Evolutionary conservation across 495 filamentous ascomycete species (phyloP), one percentile per base, ranked within the genome.

Genomic region (Hypoxylon crocopeplum): DNA sequence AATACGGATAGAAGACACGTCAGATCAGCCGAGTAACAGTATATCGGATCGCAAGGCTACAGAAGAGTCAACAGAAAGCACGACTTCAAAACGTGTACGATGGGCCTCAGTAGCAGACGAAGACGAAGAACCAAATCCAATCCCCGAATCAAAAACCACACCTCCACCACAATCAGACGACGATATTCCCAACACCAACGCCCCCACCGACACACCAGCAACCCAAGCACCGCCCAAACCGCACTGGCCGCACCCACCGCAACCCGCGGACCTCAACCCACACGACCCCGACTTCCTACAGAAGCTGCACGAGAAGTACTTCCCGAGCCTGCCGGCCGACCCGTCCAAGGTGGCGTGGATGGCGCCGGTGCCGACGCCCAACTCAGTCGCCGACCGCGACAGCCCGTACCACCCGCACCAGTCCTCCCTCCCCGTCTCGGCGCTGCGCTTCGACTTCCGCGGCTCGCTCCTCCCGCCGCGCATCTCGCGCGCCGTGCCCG

Each of bases 261-360:
- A 62, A 15, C 62, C 73, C 45, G 88, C 88, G 20, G 85, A 88
- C 29, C 88, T 97, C 48, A 92, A 98, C 72, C 94, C 92, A 0
- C 77, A 80, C 16, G 88, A 89, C 42, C 86, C 91, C 0, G 81
- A 88, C 61, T 98, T 98, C 78, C 87, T 97, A 42, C 71, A 79
- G 17, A 85, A 88, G 53, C 84, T 98, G 7, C 92, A 97, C 79
- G 71, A 82, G 1, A 96, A 93, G 72, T 98, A 94, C 81, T 98
- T 96, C 79, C 93, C 94, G 15, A 77, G 83, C 52, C 87, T 96
- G 2, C 82, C 93, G 11, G 80, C 89, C 39, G 91, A 97, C 73
- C 92, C 93, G 0, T 85, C 88, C 20, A 86, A 88, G 10, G 82
- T 98, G 2, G 88, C 91, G 15, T 98, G 94, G 94, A 92, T 98